Evolutionary conservation across 495 filamentous ascomycete species (phyloP).

Genomic region (Penicillium psychrofluorescens): DNA sequence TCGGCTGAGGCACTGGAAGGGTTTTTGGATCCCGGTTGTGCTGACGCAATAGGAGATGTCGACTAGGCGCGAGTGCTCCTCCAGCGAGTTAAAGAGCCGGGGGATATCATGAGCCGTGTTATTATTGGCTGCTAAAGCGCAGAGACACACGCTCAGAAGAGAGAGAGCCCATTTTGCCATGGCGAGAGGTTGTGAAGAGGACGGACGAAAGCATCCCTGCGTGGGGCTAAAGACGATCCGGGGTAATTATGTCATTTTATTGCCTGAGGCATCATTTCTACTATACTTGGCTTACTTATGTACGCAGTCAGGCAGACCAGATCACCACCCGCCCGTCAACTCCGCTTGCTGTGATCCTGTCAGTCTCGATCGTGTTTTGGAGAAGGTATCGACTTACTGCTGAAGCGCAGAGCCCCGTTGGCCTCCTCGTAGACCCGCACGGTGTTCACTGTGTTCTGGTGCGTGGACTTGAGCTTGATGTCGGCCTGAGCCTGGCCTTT

Average conservation of each 20-base stretch:
- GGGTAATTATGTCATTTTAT: slow-evolving; percentile 3
- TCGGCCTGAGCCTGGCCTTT: slow-evolving; percentile 86
- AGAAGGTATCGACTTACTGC: slow-evolving; percentile 56
- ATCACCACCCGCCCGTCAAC: slow-evolving; percentile 94
- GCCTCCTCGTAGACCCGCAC: slow-evolving; percentile 65
- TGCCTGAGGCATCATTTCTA: neutral
- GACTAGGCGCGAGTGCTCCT: slow-evolving; percentile 79
- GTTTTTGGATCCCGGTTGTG: slow-evolving; percentile 68
- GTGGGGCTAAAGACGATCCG: slow-evolving; percentile 4
- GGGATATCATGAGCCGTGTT: no score
- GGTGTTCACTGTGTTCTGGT: slow-evolving; percentile 93
- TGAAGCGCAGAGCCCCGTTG: slow-evolving; percentile 63
- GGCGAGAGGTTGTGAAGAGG: no score
- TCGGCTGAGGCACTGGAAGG: slow-evolving; percentile 78
- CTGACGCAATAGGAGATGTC: slow-evolving; percentile 95
- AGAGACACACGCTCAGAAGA: no score
- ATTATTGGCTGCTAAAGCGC: no score
- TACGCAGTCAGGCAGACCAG: slow-evolving; percentile 41
- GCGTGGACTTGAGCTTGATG: slow-evolving; percentile 88
- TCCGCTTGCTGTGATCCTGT: slow-evolving; percentile 61
- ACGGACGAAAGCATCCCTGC: neutral
- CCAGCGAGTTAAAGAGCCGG: slow-evolving; percentile 68
- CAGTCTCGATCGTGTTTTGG: slow-evolving; percentile 22
- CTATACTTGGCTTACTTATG: neutral
- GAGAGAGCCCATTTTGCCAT: no score